Base-by-base conservation (phyloP, 1,139 yeast genomes). In the Scheffersomyces illinoinensis region DNA sequence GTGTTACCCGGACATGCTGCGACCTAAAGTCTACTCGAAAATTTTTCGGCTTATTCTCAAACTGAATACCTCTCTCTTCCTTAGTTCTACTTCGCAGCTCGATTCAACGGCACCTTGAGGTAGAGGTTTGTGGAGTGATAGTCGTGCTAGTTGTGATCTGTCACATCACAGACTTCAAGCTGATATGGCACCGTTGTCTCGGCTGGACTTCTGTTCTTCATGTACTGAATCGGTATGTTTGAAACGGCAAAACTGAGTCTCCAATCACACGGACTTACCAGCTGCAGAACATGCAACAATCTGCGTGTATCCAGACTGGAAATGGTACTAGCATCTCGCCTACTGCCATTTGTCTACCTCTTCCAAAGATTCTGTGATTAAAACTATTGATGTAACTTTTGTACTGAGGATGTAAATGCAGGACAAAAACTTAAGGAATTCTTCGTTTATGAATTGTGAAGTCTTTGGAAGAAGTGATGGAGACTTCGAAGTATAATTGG, bases 401-500 rank as follows among this genome's bases (percentile, higher is more conserved):
- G 43, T 67, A 68, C 87, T 82, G 87, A 84, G 87, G 87, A 84
- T 82, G 87, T 81, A 81, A 73, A 85, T 85, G 88, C 87, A 85
- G 87, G 88, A 84, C 87, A 79, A 75, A 81, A 64, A 75, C 72
- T 72, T 24, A 68, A 83, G 87, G 87, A 83, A 83, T 85, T 84
- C 87, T 84, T 84, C 88, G 88, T 85, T 84, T 83, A 84, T 84
- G 87, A 84, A 33, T 33, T 10, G 10, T 33, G 17, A 33, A 33
- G 17, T 33, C 43, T 14, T 33, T 33, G 4, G 43, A 12, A 14
- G 43, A 33, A 33, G 43, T 33, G 17, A 24, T 24, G 33, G 33
- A 24, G 33, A 24, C 6, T 8, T 24, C 33, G 33, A 24, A 24
- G 33, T 24, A 1, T 6, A 24, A 24, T 6, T 24, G 33, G 10